Conservation (phyloP, 768 basidiomycete species). For the Collybia mongolica region DNA sequence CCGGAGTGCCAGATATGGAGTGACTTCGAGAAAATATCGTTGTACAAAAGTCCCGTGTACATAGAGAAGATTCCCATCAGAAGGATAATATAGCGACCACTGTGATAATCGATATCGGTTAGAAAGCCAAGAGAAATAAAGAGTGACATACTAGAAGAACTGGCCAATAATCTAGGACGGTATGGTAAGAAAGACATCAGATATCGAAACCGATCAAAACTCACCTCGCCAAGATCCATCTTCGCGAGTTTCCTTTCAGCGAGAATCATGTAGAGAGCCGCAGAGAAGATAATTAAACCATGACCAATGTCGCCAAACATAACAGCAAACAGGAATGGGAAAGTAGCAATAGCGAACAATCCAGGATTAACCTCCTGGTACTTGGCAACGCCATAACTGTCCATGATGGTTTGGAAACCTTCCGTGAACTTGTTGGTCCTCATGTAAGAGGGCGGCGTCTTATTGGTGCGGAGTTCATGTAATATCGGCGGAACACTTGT, state of each 20-base stretch:
- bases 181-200: conserved; percentile 6
- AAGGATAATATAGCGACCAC: conserved; percentile 97
- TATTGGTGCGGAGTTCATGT: conserved; percentile 84
- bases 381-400: conserved; percentile 90
- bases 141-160: conserved; percentile 85
- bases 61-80: conserved; percentile 98
- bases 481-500: conserved; percentile 91
- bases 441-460: conserved; percentile 93
- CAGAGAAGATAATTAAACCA: conserved; percentile 76
- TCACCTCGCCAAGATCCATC: conserved; percentile 70
- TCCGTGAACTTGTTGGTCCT: conserved; percentile 95
- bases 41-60: conserved; percentile 97
- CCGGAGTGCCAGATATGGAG: conserved; percentile 86
- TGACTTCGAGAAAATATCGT: conserved; percentile 96
- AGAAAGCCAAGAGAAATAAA: conserved; percentile 3
- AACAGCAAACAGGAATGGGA: conserved; percentile 98
- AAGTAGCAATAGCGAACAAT: conserved; percentile 86
- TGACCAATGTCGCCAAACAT: conserved; percentile 99
- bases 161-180: conserved; percentile 67
- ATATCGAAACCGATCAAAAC: conserved; percentile 15
- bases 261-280: conserved; percentile 83
- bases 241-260: conserved; percentile 81
- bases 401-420: conserved; percentile 98
- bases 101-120: conserved; percentile 30
- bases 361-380: conserved; percentile 99